These are phyloP conservation scores for Hypoxylon perforatum DNA, from an alignment of 495 filamentous ascomycete genomes.

Conservation along the genomic window DNA sequence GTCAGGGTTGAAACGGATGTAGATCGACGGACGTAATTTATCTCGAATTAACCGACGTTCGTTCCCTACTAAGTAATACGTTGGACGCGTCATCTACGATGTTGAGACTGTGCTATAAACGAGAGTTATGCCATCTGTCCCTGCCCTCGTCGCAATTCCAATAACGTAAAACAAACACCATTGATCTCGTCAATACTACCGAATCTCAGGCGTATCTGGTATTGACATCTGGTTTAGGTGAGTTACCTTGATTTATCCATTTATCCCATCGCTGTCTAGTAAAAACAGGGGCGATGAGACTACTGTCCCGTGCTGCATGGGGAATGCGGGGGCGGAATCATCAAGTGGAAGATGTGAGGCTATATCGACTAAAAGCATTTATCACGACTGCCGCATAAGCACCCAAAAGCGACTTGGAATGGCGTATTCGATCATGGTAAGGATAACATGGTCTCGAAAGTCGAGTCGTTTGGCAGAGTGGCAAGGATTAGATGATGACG, in stretches of 20 bases:
- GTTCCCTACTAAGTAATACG: constrained; percentile 21
- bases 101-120: constrained; percentile 5
- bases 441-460: no score
- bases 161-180: constrained; percentile 21
- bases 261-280: constrained; percentile 11
- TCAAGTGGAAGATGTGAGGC: constrained; percentile 2
- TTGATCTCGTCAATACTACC: neutral
- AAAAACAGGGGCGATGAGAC: constrained; percentile 2
- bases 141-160: constrained; percentile 18
- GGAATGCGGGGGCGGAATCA: constrained; percentile 17
- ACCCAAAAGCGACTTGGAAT: no score
- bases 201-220: neutral
- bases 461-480: neutral
- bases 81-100: constrained; percentile 28
- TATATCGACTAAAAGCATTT: no score
- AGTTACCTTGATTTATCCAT: constrained; percentile 20
- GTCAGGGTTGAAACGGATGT: constrained; percentile 53
- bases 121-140: constrained; percentile 28
- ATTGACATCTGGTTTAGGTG: constrained; percentile 12
- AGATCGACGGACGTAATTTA: constrained; percentile 51
- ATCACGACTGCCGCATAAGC: no score
- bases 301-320: constrained; percentile 12
- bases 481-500: neutral
- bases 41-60: constrained; percentile 28
- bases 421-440: no score